These are phyloP conservation scores for Mariannaea elegans DNA, from an alignment of 2,329 filamentous ascomycete species.

Conservation along the genomic window DNA sequence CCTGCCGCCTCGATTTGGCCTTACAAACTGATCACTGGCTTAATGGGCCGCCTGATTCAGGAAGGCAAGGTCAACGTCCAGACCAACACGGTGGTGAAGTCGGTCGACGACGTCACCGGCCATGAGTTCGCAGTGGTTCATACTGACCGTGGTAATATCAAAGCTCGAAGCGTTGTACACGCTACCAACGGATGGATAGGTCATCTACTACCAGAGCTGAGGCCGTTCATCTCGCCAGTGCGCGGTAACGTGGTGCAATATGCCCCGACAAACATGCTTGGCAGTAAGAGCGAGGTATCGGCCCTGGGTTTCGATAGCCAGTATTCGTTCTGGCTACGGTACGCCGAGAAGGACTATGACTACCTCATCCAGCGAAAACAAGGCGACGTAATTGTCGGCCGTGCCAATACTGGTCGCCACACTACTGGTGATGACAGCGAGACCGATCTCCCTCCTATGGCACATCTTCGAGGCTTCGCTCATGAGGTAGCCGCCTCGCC, in stretches of 20 bases:
- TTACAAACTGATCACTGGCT: conserved; percentile 32
- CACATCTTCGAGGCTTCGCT: conserved; percentile 23
- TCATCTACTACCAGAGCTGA: conserved; percentile 35
- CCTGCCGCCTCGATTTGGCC: conserved; percentile 35
- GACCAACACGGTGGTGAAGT: conserved; percentile 29
- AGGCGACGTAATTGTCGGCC: conserved; percentile 29
- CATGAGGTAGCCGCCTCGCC: not conserved
- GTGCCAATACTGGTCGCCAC: conserved; percentile 27
- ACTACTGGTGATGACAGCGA: conserved; percentile 27
- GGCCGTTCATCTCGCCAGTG: conserved; percentile 15
- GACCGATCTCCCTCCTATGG: conserved; percentile 19
- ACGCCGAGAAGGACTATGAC: conserved; percentile 37
- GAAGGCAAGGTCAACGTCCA: conserved; percentile 29
- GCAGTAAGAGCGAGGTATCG: not conserved
- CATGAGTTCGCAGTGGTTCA: conserved; percentile 21
- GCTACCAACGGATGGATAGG: conserved; percentile 41
- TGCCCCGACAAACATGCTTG: too few species aligned
- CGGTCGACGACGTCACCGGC: conserved; percentile 9
- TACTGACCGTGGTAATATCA: conserved; percentile 33
- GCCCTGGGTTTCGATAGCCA: not conserved
- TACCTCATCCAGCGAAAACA: conserved; percentile 32
- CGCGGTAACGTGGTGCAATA: conserved; percentile 10
- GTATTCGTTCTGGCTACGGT: conserved; percentile 30
- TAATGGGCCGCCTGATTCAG: conserved; percentile 17
- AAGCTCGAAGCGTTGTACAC: conserved; percentile 32